Conservation (phyloP, 2,329 filamentous ascomycete genomes). For the Apiospora arundinis region DNA sequence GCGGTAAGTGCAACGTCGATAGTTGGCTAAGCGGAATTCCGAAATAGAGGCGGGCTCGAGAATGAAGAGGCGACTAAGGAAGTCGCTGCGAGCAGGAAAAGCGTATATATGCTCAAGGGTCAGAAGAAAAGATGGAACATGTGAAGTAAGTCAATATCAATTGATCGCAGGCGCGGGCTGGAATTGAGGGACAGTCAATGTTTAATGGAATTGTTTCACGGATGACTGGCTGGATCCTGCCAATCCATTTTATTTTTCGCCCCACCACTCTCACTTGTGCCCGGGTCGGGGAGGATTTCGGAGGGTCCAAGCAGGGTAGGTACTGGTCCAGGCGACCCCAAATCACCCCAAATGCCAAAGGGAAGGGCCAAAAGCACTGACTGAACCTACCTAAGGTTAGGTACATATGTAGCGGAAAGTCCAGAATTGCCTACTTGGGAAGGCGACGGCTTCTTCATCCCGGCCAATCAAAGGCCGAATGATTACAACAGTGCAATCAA, state of each 20-base stretch:
- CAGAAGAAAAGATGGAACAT: neutral
- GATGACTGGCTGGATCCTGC: conserved; percentile 8
- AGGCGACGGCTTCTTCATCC: neutral
- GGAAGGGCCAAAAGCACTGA: neutral
- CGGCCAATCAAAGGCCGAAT: neutral
- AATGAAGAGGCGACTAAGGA: neutral
- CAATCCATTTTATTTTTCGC: conserved; percentile 18
- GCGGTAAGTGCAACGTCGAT: neutral
- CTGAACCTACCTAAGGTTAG: neutral
- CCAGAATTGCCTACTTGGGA: neutral
- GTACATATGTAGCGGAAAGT: neutral
- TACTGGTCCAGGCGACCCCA: no score
- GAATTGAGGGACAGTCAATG: neutral
- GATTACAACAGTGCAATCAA: no score
- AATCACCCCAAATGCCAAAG: no score
- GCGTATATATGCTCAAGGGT: neutral
- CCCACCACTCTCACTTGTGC: conserved; percentile 10
- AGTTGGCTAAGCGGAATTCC: neutral
- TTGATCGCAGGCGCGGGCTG: neutral
- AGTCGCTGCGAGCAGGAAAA: neutral
- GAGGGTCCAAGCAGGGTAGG: neutral
- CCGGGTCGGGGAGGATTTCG: neutral
- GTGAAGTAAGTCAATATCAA: neutral
- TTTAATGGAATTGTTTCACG: neutral
- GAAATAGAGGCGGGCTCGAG: neutral